phyloP scores from a whole-genome alignment of 495 filamentous ascomycete genomes.

The Rostrohypoxylon terebratum region DNA sequence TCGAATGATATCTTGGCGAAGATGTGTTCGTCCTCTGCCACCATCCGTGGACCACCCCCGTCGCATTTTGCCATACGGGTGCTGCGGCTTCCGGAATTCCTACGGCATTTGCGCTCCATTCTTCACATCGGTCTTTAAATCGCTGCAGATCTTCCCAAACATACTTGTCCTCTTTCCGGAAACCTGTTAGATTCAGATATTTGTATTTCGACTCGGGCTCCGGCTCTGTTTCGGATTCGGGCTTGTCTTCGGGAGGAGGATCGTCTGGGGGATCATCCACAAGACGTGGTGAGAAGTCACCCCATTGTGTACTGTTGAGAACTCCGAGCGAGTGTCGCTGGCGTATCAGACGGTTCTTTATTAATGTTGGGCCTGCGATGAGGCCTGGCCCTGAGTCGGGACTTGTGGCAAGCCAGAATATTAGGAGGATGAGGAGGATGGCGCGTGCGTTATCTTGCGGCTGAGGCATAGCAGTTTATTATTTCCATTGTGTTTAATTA shows the following conservation, averaged over 20 bases:
- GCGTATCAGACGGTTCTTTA: slow-evolving; percentile 54
- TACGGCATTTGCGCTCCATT: slow-evolving; percentile 59
- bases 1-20: slow-evolving; percentile 47
- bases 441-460: slow-evolving; percentile 56
- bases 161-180: slow-evolving; percentile 77
- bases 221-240: neutral
- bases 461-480: slow-evolving; percentile 50
- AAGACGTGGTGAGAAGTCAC: slow-evolving; percentile 71
- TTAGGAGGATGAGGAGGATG: slow-evolving; percentile 56
- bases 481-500: slow-evolving; percentile 48
- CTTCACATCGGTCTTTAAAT: slow-evolving; percentile 58
- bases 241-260: slow-evolving; percentile 21
- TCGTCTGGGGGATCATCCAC: slow-evolving; percentile 49
- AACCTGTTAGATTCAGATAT: slow-evolving; percentile 82
- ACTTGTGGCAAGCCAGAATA: slow-evolving; percentile 57
- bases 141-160: slow-evolving; percentile 73
- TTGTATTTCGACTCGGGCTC: slow-evolving; percentile 52
- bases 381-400: slow-evolving; percentile 56
- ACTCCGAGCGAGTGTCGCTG: slow-evolving; percentile 71
- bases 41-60: slow-evolving; percentile 77
- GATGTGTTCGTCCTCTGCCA: slow-evolving; percentile 73
- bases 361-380: slow-evolving; percentile 53
- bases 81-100: slow-evolving; percentile 52
- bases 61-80: slow-evolving; percentile 81
- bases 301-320: slow-evolving; percentile 78